Conservation (phyloP, 2,329 filamentous ascomycete species). For the Trichoderma lentiforme region DNA sequence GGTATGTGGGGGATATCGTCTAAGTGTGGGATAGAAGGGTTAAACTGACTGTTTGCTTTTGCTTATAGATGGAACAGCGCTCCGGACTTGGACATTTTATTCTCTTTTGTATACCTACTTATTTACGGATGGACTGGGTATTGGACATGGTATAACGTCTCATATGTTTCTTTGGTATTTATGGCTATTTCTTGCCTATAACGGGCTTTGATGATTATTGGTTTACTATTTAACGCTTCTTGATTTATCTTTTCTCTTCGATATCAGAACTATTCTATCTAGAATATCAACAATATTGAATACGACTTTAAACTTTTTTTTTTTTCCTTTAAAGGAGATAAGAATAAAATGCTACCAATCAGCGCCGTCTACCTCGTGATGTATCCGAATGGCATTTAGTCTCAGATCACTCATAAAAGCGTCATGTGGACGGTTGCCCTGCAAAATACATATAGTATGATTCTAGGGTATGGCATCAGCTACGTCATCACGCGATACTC, state of each 20-base stretch:
- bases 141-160: background rate
- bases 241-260: background rate
- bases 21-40: background rate
- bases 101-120: background rate
- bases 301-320: background rate
- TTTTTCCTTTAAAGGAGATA: background rate
- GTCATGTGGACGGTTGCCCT: conserved; percentile 8
- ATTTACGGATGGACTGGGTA: background rate
- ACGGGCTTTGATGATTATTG: background rate
- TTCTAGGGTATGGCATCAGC: background rate
- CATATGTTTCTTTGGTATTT: background rate
- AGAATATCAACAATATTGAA: background rate
- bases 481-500: conserved; percentile 10
- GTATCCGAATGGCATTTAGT: conserved; percentile 4
- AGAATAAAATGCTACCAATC: background rate
- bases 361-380: background rate
- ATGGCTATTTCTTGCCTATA: background rate
- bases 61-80: background rate
- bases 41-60: background rate
- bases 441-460: background rate
- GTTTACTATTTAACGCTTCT: background rate
- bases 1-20: background rate
- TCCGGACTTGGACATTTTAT: background rate
- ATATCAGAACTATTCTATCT: background rate
- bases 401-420: background rate